phyloP scores from a whole-genome alignment of 768 basidiomycete genomes.

The Trametes meyenii region DNA sequence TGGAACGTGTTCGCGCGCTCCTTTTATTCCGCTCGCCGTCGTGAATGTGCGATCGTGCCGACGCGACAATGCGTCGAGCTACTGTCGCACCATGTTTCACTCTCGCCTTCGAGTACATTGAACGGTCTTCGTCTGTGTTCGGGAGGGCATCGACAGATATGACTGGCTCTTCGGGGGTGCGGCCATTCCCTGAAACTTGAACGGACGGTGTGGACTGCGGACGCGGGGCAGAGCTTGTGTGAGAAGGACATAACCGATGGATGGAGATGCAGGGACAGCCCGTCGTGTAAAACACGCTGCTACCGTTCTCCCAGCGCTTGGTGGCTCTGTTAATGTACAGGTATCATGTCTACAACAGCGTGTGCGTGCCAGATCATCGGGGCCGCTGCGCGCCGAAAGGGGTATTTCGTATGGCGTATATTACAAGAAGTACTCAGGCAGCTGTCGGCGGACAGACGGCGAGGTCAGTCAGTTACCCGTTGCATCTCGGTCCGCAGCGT shows the following conservation, averaged over 20 bases:
- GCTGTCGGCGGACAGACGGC: conserved; percentile 40
- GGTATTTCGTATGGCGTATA: conserved; percentile 18
- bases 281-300: conserved; percentile 13
- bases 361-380: conserved; percentile 6
- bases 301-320: conserved; percentile 12
- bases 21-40: neutral
- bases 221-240: neutral
- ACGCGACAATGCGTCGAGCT: neutral
- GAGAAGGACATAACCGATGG: conserved; percentile 1
- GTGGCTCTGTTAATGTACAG: conserved; percentile 6
- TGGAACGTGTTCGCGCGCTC: conserved; percentile 3
- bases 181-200: neutral
- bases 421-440: conserved; percentile 80
- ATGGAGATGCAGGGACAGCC: conserved; percentile 3
- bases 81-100: neutral
- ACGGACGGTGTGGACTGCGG: neutral
- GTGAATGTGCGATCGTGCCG: neutral
- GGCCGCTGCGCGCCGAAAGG: conserved; percentile 18
- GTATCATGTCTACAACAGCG: conserved; percentile 16
- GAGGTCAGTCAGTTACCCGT: conserved; percentile 14
- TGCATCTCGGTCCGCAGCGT: neutral
- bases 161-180: neutral
- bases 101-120: neutral
- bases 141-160: neutral
- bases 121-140: too few relatives aligned